Base-by-base conservation (phyloP, 768 basidiomycete species). In the Amylocystis lapponica region DNA sequence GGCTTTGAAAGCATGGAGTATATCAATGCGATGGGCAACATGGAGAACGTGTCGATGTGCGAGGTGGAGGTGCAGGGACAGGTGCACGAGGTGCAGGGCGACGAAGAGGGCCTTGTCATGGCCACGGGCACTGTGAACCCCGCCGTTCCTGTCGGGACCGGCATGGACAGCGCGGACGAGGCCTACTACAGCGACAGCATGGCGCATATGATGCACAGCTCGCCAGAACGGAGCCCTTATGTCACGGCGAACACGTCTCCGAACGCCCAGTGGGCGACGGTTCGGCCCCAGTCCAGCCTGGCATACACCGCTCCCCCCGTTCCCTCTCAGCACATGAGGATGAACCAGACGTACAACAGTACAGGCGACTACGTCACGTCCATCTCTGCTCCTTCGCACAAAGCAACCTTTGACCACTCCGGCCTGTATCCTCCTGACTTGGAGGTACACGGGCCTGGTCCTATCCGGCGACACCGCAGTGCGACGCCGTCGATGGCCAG, bases 401-500 rank as follows among this genome's bases (percentile, higher is more conserved):
- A 83, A 60, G 73, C 75, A 36, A 67, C 68, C 9, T 86, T 86
- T 41, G 84, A 85, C 62, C 75, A 81, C 53, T 47, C 63, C 1
- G 49, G 67, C 41, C 58, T 82, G 36, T 83, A 77, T 53, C 68
- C 74, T 0, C 59, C 71, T 19, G 65, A 68, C 11, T 56, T 72
- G 51, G 54, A 45, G 21, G 41, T 43, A 14, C 32, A 17, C 43
- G 74, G 68, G 11, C 56, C 73, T n/a, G 82, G 84, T 9, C 81
- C 84, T 9, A 70, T 79, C 35, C 67, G 84, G 39, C 70, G 86
- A 35, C 79, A 86, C 56, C 72, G 86, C 43, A 86, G 83, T 60
- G 85, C 83, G 74, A 89, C 86, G 7, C 86, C 86, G 8, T 79
- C 79, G 0, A 48, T 81, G 22, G 61, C 70, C 35, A 71, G 79